phyloP scores from a whole-genome alignment of 768 basidiomycete species.

The Crassisporium funariophilum region DNA sequence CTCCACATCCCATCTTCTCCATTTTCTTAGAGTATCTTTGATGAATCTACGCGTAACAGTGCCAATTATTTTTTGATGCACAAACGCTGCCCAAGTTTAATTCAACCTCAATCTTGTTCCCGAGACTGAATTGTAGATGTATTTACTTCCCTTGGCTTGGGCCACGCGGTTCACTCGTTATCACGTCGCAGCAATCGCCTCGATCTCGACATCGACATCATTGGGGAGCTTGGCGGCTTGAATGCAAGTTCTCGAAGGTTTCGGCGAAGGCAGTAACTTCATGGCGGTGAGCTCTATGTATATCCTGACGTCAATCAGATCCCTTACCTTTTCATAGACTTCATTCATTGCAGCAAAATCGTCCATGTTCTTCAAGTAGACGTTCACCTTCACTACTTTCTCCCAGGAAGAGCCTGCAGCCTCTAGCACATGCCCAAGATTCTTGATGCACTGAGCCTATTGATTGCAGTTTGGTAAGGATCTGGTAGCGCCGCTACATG shows the following conservation, averaged over 20 bases:
- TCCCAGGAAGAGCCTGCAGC: slow-evolving; percentile 63
- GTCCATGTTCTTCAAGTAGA: slow-evolving; percentile 64
- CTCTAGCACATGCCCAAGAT: slow-evolving; percentile 53
- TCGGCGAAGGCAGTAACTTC: slow-evolving; percentile 52
- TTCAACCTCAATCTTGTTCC: no score
- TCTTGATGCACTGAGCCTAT: slow-evolving; percentile 58
- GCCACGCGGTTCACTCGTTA: no score
- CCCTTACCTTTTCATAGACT: slow-evolving; percentile 53
- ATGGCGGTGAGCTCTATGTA: background rate
- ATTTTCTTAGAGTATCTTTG: no score
- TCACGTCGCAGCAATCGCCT: slow-evolving; percentile 54
- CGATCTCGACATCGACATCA: slow-evolving; percentile 76
- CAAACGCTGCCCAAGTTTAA: no score
- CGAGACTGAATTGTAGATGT: no score
- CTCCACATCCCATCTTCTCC: no score
- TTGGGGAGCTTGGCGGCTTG: slow-evolving; percentile 69
- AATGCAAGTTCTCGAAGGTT: slow-evolving; percentile 77
- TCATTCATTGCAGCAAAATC: slow-evolving; percentile 60
- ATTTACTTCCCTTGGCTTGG: no score
- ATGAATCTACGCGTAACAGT: no score
- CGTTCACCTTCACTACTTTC: slow-evolving; percentile 56
- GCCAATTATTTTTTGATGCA: no score
- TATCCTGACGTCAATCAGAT: background rate
- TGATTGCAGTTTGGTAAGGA: background rate
- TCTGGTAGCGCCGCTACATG: background rate